phyloP scores from a whole-genome alignment of 2,329 filamentous ascomycete species.

The Fusarium sublunatum region DNA sequence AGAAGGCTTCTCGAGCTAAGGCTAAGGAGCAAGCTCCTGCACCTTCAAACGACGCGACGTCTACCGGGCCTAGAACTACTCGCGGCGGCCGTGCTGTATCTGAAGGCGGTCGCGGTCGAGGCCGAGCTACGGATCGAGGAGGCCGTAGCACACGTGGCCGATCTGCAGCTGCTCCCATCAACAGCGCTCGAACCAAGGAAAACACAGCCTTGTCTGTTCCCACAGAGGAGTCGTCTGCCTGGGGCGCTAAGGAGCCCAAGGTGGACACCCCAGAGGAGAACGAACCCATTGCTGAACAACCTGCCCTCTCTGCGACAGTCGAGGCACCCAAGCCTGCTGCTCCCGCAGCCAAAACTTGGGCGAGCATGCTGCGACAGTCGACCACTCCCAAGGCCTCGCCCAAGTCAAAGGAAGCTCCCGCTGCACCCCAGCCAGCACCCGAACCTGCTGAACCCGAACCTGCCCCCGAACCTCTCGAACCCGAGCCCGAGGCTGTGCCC shows the following conservation, averaged over 20 bases:
- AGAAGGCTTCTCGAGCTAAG: constrained; percentile 82
- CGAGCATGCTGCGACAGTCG: constrained; percentile 76
- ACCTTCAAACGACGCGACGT: constrained; percentile 60
- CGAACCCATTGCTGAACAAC: constrained; percentile 47
- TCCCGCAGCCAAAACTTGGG: constrained; percentile 72
- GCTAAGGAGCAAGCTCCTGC: constrained; percentile 70
- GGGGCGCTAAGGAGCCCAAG: constrained; percentile 57
- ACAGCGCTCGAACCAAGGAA: constrained; percentile 70
- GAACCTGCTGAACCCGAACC: constrained; percentile 53
- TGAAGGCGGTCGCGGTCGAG: constrained; percentile 72
- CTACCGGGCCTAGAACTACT: constrained; percentile 59
- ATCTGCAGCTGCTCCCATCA: constrained; percentile 66
- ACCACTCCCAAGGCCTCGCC: constrained; percentile 68
- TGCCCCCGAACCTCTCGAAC: constrained; percentile 48
- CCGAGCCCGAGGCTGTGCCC: constrained; percentile 51
- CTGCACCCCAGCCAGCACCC: constrained; percentile 56
- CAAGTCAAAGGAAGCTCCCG: constrained; percentile 63
- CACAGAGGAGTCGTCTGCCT: constrained; percentile 73
- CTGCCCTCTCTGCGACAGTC: constrained; percentile 48
- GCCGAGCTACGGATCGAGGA: constrained; percentile 71
- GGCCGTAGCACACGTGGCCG: constrained; percentile 73
- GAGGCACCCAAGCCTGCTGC: constrained; percentile 55
- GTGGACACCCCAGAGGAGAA: constrained; percentile 51
- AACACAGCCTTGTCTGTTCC: constrained; percentile 69
- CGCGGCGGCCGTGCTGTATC: constrained; percentile 71